These are phyloP conservation scores for Pichia sp. DNA, from an alignment of 1,139 yeast species.

Conservation along the genomic window DNA sequence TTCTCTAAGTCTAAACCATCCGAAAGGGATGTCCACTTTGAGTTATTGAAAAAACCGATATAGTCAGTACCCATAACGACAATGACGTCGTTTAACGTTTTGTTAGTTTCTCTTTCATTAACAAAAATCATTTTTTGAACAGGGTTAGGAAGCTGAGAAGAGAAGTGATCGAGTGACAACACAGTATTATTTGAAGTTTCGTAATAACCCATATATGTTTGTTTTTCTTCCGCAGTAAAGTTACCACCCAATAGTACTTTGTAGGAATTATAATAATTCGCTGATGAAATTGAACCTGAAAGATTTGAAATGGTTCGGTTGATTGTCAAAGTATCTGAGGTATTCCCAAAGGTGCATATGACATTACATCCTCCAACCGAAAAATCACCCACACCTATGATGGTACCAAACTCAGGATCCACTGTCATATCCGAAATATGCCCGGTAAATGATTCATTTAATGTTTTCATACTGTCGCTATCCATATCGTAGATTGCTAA, in stretches of 20 bases:
- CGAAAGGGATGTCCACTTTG: slow-evolving; percentile 42
- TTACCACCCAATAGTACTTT: slow-evolving; percentile 62
- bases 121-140: slow-evolving; percentile 39
- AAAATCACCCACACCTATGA: slow-evolving; percentile 78
- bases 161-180: slow-evolving; percentile 14
- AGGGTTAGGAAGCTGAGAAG: slow-evolving; percentile 21
- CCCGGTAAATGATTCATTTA: slow-evolving; percentile 22
- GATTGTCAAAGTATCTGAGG: slow-evolving; percentile 54
- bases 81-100: slow-evolving; percentile 43
- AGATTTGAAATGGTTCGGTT: slow-evolving; percentile 30
- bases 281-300: slow-evolving; percentile 52
- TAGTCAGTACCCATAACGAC: slow-evolving; percentile 53
- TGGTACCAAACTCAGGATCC: slow-evolving; percentile 25
- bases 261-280: slow-evolving; percentile 49
- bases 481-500: slow-evolving; percentile 21
- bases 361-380: slow-evolving; percentile 55
- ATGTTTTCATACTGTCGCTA: slow-evolving; percentile 6
- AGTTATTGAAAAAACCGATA: slow-evolving; percentile 48
- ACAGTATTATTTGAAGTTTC: slow-evolving; percentile 24
- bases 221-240: slow-evolving; percentile 12
- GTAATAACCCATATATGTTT: slow-evolving; percentile 21
- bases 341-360: slow-evolving; percentile 50
- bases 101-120: slow-evolving; percentile 48
- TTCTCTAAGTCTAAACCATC: slow-evolving; percentile 27
- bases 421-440: slow-evolving; percentile 21